Evolutionary conservation across 2,329 filamentous ascomycete genomes (phyloP), one percentile per base, ranked within the genome.

Genomic region (Drechslerella stenobrocha): DNA sequence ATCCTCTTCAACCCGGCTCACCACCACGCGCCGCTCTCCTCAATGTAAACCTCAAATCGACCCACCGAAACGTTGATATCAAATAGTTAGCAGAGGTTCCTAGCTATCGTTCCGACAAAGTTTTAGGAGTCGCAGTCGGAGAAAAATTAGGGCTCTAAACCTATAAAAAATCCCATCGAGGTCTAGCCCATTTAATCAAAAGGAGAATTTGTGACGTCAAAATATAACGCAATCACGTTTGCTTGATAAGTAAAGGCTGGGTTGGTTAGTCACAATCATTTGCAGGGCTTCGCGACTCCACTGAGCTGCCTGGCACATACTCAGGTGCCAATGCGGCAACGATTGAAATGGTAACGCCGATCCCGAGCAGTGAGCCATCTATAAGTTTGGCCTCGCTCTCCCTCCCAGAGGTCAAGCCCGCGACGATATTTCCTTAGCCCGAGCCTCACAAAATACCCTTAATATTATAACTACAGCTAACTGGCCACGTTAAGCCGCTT

Each of bases 21-120:
- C 58, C 24, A 55, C 56, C n/a, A 30, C 58, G 3, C 51, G 8
- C 42, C 42, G 9, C 22, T 63, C 1, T 3, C 56, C 9, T 9
- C 56, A 4, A 44, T 51, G 15, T 9, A 35, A 44, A 24, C 55
- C 45, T 35, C 18, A 55, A 20, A 63, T 63, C 4, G 56, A 51
- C 15, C 8, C 37, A 9, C 22, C 56, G 4, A 51, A 42, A 37
- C 42, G 20, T n/a, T 22, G 51, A 63, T 28, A 28, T 51, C 37
- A 23, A 53, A 22, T 13, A 37, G n/a, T 32, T 22, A 15, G 30
- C 4, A 11, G 20, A 20, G 2, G 24, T 47, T 3, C 22, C 34
- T 7, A 45, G 1, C 32, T 13, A 26, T 20, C 4, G 2, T 20
- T 18, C n/a, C 15, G 30, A 37, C 4, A n/a, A 20, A 18, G 11